phyloP scores from a whole-genome alignment of 352 stramenopile genomes.

The Pythium phragmitis region DNA sequence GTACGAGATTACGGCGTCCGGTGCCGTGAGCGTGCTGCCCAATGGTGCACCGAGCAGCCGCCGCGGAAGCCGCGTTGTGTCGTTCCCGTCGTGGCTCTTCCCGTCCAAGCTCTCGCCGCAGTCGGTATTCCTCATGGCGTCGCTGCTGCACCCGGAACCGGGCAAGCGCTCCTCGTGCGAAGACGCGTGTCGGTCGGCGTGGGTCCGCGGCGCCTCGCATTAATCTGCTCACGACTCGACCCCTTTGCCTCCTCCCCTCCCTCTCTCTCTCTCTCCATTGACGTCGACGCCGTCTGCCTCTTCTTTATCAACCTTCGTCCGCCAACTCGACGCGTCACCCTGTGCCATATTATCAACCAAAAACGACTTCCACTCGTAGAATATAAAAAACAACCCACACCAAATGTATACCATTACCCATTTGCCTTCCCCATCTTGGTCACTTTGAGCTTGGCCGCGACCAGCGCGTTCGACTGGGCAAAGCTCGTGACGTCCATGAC shows the following conservation, averaged over 20 bases:
- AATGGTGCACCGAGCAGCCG: conserved; percentile 30
- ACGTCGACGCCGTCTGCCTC: neutral
- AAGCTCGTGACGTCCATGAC: conserved; percentile 69
- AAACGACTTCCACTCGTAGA: conserved; percentile 13
- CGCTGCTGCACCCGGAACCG: conserved; percentile 84
- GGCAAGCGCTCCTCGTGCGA: conserved; percentile 76
- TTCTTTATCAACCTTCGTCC: conserved; percentile 4
- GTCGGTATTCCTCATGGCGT: conserved; percentile 67
- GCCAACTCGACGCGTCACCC: neutral
- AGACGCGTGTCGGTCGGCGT: conserved; percentile 76
- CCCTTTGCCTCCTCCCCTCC: neutral
- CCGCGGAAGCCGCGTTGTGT: conserved; percentile 43
- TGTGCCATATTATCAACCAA: conserved; percentile 32
- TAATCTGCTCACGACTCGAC: conserved; percentile 3
- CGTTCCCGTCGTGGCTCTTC: conserved; percentile 87
- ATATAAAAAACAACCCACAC: conserved; percentile 15
- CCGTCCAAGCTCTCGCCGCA: conserved; percentile 62
- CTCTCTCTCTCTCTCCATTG: neutral
- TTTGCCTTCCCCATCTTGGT: neutral
- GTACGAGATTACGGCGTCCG: conserved; percentile 15
- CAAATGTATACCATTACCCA: conserved; percentile 27
- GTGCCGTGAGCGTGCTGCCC: conserved; percentile 18
- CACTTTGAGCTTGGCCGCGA: conserved; percentile 23
- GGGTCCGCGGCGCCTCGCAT: conserved; percentile 45
- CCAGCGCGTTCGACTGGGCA: conserved; percentile 32